Evolutionary conservation across 257 asterid genomes (phyloP).

Genomic region (Solanum clarkiae): DNA sequence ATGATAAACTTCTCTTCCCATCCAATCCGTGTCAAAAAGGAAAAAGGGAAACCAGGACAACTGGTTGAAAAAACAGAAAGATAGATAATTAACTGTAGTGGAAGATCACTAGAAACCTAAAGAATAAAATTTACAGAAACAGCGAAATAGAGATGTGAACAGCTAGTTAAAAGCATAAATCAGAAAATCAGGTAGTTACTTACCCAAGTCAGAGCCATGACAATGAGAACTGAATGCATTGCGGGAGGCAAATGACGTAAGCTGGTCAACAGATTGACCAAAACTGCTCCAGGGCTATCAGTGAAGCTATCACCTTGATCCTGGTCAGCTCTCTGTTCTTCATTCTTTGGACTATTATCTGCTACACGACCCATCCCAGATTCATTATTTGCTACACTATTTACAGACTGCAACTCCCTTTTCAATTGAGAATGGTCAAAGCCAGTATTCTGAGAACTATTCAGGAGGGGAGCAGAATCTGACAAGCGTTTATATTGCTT

Average conservation of each 20-base stretch:
- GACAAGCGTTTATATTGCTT: constrained; percentile 36
- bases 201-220: constrained; percentile 99
- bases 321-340: constrained; percentile 31
- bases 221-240: constrained; percentile 89
- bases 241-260: constrained; percentile 95
- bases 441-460: constrained; percentile 32
- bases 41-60: constrained; percentile 98
- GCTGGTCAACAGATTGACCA: constrained; percentile 87
- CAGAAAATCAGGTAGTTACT: not conserved
- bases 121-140: not conserved
- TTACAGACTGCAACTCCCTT: constrained; percentile 9
- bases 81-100: not conserved
- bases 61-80: constrained; percentile 25
- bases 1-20: constrained; percentile 98
- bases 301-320: constrained; percentile 29
- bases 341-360: constrained; percentile 18
- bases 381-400: constrained; percentile 17
- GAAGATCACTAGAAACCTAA: not conserved
- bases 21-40: constrained; percentile 98
- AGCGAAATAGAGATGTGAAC: not conserved
- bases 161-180: not conserved
- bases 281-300: constrained; percentile 96
- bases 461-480: constrained; percentile 91
- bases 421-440: constrained; percentile 34
- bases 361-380: constrained; percentile 23